Conservation (phyloP, 305 asterid species). For the Fraxinus xanthoxyloides region DNA sequence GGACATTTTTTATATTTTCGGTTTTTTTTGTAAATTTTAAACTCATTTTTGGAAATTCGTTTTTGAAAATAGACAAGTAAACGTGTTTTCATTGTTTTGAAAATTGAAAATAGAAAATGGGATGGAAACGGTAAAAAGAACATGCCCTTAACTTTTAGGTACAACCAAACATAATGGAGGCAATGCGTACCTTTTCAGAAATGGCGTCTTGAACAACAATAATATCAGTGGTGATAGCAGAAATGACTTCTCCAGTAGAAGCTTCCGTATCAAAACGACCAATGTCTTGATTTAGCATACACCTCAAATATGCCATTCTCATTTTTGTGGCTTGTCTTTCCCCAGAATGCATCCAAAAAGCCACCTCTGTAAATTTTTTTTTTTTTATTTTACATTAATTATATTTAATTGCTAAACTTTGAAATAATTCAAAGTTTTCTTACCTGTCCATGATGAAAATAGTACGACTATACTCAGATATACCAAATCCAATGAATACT, state of each 20-base stretch:
- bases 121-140: too few species aligned
- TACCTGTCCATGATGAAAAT: slow-evolving; percentile 95
- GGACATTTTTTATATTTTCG: too few species aligned
- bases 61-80: too few species aligned
- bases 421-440: background rate
- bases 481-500: slow-evolving; percentile 94
- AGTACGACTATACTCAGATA: slow-evolving; percentile 78
- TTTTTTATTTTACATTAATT: background rate
- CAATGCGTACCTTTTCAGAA: slow-evolving; percentile 69
- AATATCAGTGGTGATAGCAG: slow-evolving; percentile 83
- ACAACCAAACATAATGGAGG: background rate
- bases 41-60: too few species aligned
- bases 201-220: slow-evolving; percentile 92
- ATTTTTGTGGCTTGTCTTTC: slow-evolving; percentile 96
- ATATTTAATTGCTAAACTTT: background rate
- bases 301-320: slow-evolving; percentile 84
- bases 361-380: slow-evolving; percentile 59
- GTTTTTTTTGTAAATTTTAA: too few species aligned
- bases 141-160: too few species aligned
- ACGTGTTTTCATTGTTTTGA: too few species aligned
- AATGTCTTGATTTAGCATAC: slow-evolving; percentile 82
- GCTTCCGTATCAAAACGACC: slow-evolving; percentile 79
- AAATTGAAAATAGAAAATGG: too few species aligned
- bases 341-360: slow-evolving; percentile 96
- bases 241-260: slow-evolving; percentile 88